Conservation (phyloP, 1,284 basidiomycete species). For the Flammula alnicola region DNA sequence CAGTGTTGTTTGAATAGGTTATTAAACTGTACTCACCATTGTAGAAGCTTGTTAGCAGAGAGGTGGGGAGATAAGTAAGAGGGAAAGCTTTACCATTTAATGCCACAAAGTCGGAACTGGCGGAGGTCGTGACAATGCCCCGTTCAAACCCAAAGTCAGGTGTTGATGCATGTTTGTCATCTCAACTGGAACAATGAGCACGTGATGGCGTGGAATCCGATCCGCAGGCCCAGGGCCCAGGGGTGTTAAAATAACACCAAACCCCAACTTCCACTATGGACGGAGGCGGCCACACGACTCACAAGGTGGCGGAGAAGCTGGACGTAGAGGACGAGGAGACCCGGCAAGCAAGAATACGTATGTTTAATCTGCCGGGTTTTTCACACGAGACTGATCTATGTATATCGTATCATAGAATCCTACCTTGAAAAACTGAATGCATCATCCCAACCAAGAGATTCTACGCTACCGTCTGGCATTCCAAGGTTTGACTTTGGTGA, state of each 20-base stretch:
- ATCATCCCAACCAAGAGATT: conserved; percentile 19
- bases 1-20: not conserved
- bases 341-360: conserved; percentile 36
- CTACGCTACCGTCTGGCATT: conserved; percentile 14
- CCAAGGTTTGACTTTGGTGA: conserved; percentile 36
- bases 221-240: too few relatives aligned
- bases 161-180: conserved; percentile 24
- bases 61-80: conserved; percentile 16
- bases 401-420: conserved; percentile 25
- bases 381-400: conserved; percentile 7
- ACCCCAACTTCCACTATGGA: conserved; percentile 20
- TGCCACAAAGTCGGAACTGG: conserved; percentile 11
- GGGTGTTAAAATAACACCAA: conserved; percentile 1
- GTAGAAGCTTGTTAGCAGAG: too few relatives aligned
- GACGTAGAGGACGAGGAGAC: conserved; percentile 37
- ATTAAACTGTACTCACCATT: conserved; percentile 25
- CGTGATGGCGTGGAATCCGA: conserved; percentile 27
- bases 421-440: conserved; percentile 36
- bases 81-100: conserved; percentile 19
- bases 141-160: conserved; percentile 14
- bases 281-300: conserved; percentile 15
- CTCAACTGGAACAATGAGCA: conserved; percentile 19
- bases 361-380: conserved; percentile 16
- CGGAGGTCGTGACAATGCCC: conserved; percentile 8
- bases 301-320: conserved; percentile 24